These are phyloP conservation scores for Alternaria atra DNA, from an alignment of 2,329 filamentous ascomycete genomes.

Conservation along the genomic window DNA sequence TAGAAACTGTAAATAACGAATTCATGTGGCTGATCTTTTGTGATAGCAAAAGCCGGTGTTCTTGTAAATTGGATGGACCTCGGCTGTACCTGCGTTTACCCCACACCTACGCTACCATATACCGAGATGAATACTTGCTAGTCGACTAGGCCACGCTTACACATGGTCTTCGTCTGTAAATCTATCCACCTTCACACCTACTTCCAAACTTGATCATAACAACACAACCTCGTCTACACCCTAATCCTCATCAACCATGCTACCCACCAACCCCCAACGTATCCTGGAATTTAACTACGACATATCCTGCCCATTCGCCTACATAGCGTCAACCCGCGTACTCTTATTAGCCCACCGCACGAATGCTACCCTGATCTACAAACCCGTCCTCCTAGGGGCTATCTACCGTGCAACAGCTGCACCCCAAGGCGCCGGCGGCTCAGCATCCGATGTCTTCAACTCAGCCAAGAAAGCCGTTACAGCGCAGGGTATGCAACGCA, in stretches of 20 bases:
- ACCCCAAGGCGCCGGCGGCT: constrained; percentile 47
- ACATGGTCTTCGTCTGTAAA: background rate
- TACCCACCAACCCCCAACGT: background rate
- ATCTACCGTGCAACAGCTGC: constrained; percentile 49
- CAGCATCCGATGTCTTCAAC: constrained; percentile 48
- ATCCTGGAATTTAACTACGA: constrained; percentile 43
- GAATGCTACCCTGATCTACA: constrained; percentile 34
- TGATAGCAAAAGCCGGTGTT: background rate
- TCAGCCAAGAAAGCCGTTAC: constrained; percentile 45
- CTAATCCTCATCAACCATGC: background rate
- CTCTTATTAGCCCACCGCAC: constrained; percentile 41
- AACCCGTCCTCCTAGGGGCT: constrained; percentile 46
- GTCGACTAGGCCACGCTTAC: too few relatives aligned
- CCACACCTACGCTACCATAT: constrained; percentile 7
- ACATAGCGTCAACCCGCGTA: constrained; percentile 49
- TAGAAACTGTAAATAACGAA: background rate
- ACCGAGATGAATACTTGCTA: constrained; percentile 7
- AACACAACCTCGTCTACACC: rapidly evolving
- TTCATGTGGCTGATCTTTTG: background rate
- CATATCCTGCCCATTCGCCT: constrained; percentile 51
- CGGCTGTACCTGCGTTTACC: constrained; percentile 14
- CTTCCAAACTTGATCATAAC: background rate
- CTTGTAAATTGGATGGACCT: background rate
- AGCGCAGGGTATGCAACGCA: constrained; percentile 39
- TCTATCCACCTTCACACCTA: background rate